These are phyloP conservation scores for Bipolaris zeicola DNA, from an alignment of 2,329 filamentous ascomycete species.

Conservation along the genomic window DNA sequence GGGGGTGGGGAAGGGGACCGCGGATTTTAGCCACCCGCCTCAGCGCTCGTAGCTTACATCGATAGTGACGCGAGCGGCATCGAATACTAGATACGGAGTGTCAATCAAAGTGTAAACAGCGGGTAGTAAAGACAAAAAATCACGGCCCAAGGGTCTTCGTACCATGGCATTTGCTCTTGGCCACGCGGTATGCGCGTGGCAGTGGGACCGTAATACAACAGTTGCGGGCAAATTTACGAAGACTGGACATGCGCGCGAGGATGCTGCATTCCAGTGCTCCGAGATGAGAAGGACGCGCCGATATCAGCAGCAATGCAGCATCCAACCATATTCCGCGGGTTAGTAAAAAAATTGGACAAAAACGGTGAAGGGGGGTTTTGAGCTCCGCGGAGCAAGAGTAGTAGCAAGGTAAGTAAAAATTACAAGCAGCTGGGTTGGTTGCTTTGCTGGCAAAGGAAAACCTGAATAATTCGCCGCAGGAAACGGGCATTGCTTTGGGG, in stretches of 20 bases:
- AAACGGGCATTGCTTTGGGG: conserved; percentile 13
- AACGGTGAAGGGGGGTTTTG: not conserved
- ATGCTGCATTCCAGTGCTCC: not conserved
- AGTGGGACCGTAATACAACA: conserved; percentile 2
- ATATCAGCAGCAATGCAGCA: conserved; percentile 7
- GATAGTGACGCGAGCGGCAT: conserved; percentile 47
- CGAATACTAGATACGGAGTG: conserved; percentile 35
- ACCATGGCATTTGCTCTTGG: conserved; percentile 43
- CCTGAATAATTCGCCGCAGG: conserved; percentile 11
- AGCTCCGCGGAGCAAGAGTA: not conserved
- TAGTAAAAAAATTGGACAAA: conserved; percentile 23
- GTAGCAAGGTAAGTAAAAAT: not conserved
- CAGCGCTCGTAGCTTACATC: conserved; percentile 32
- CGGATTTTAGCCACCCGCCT: not conserved
- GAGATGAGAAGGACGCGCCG: conserved; percentile 22
- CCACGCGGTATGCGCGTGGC: conserved; percentile 1
- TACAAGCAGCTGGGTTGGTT: too few species aligned
- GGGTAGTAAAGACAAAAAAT: too few species aligned
- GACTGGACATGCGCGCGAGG: conserved; percentile 13
- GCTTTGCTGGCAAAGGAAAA: conserved; percentile 2
- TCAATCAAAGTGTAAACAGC: conserved; percentile 7
- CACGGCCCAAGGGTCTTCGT: conserved; percentile 5
- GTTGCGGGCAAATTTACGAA: conserved; percentile 21
- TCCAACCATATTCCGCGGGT: conserved; percentile 23
- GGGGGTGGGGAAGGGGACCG: not conserved